These are phyloP conservation scores for Colletotrichum abscissum DNA, from an alignment of 2,329 filamentous ascomycete species.

Conservation along the genomic window DNA sequence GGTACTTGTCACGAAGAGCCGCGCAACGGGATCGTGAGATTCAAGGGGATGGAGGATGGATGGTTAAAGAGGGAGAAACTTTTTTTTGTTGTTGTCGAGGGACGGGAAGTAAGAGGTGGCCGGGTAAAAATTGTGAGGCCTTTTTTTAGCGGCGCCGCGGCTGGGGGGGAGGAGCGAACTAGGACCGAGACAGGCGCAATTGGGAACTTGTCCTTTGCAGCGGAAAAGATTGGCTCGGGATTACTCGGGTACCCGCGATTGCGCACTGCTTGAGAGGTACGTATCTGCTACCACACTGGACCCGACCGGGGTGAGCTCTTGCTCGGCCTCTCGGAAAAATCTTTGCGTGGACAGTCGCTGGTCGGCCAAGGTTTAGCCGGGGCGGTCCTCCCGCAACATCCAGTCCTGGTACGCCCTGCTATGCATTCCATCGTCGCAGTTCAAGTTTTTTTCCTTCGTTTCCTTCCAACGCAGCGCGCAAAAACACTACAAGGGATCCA, in stretches of 20 bases:
- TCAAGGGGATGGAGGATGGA: neutral
- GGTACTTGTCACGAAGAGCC: slow-evolving; percentile 35
- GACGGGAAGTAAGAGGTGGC: neutral
- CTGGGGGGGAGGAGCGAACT: slow-evolving; percentile 11
- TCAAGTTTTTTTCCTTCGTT: neutral
- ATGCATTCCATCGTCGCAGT: neutral
- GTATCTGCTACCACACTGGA: neutral
- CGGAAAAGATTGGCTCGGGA: slow-evolving; percentile 36
- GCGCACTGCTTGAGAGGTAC: neutral
- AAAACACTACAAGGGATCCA: neutral
- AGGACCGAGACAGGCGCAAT: slow-evolving; percentile 10
- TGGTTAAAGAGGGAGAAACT: slow-evolving; percentile 10
- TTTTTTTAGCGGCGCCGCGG: slow-evolving; percentile 36
- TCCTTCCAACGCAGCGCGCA: neutral
- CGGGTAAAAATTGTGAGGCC: slow-evolving; percentile 35
- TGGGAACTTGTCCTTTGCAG: slow-evolving; percentile 34
- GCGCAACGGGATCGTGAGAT: slow-evolving; percentile 35
- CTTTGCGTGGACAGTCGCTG: neutral
- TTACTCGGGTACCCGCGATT: slow-evolving; percentile 36
- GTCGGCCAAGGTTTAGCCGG: slow-evolving; percentile 29
- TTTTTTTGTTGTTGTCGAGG: slow-evolving; percentile 26
- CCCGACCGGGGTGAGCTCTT: neutral
- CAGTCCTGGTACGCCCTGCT: no score
- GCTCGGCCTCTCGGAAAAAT: slow-evolving; percentile 26
- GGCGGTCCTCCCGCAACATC: slow-evolving; percentile 3